A percentile compares a stretch with the other conserved stretches of the same genome.
Conservation (phyloP, 1,139 yeast species). For the Debaryomycetaceae sp. region DNA sequence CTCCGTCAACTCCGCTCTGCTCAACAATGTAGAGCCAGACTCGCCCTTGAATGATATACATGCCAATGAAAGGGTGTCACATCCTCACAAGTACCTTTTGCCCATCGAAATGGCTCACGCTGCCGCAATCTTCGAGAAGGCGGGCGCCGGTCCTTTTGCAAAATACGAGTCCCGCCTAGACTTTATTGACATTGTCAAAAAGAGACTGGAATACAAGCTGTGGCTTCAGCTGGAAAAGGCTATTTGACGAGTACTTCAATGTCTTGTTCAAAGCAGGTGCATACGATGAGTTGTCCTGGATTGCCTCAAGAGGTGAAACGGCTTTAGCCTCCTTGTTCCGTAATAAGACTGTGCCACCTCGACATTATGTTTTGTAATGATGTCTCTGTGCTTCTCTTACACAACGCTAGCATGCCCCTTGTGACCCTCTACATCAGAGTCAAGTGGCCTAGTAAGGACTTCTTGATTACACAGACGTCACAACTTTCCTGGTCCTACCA, state of each 20-base stretch:
- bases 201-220: conserved; percentile 29
- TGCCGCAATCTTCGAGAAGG: conserved; percentile 28
- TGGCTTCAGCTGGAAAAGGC: conserved; percentile 20
- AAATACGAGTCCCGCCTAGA: conserved; percentile 31
- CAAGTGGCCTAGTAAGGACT: no score
- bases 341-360: no score
- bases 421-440: no score
- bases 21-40: conserved; percentile 3
- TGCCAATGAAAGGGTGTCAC: conserved; percentile 9
- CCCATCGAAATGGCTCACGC: conserved; percentile 40
- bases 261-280: not conserved
- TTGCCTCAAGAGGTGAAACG: no score
- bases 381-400: no score
- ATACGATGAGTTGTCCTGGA: no score
- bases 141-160: conserved; percentile 36
- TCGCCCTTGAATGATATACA: conserved; percentile 9
- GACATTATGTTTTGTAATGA: no score
- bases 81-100: conserved; percentile 19
- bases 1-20: conserved; percentile 4
- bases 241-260: not conserved
- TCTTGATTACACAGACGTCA: no score
- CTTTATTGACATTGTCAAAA: conserved; percentile 31
- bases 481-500: no score
- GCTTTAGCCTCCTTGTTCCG: no score
- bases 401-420: no score